These are phyloP conservation scores for Pythium brachiatum DNA, from an alignment of 352 stramenopile genomes.

Conservation along the genomic window DNA sequence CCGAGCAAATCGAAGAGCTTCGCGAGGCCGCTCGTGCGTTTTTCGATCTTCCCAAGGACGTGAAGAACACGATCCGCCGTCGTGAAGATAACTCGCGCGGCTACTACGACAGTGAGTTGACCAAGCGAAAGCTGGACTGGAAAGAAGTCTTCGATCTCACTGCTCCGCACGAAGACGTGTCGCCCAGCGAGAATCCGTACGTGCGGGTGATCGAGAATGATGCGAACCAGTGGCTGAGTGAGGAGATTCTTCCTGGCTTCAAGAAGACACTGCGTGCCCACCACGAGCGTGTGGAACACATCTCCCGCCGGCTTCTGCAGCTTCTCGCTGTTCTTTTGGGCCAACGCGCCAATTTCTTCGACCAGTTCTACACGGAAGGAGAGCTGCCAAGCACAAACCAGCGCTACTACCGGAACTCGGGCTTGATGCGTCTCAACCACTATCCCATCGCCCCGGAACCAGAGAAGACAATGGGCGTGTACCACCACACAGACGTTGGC, in stretches of 20 bases:
- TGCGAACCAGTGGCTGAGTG: constrained; percentile 77
- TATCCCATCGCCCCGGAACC: constrained; percentile 71
- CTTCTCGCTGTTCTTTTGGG: constrained; percentile 52
- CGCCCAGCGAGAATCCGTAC: constrained; percentile 30
- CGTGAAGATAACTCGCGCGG: constrained; percentile 79
- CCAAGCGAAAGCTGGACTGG: constrained; percentile 92
- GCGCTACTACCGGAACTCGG: constrained; percentile 33
- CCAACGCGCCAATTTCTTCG: constrained; percentile 45
- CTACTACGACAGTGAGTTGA: constrained; percentile 93
- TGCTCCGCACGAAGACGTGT: constrained; percentile 34
- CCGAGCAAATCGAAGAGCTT: constrained; percentile 59
- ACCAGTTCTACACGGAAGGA: constrained; percentile 46
- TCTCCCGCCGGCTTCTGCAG: constrained; percentile 44
- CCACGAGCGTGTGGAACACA: constrained; percentile 44
- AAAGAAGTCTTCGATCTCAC: constrained; percentile 86
- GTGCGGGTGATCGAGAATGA: constrained; percentile 65
- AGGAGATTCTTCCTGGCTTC: constrained; percentile 53
- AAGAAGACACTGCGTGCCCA: constrained; percentile 36
- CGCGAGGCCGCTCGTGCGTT: constrained; percentile 61
- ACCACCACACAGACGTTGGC: constrained; percentile 58
- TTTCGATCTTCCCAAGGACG: constrained; percentile 70
- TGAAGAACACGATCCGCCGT: constrained; percentile 58
- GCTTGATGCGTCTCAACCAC: constrained; percentile 90
- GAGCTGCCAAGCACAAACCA: constrained; percentile 32
- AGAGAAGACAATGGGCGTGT: constrained; percentile 49